Evolutionary conservation across 148 eudicot species (phyloP).

Genomic region (Chenopodium formosanum): DNA sequence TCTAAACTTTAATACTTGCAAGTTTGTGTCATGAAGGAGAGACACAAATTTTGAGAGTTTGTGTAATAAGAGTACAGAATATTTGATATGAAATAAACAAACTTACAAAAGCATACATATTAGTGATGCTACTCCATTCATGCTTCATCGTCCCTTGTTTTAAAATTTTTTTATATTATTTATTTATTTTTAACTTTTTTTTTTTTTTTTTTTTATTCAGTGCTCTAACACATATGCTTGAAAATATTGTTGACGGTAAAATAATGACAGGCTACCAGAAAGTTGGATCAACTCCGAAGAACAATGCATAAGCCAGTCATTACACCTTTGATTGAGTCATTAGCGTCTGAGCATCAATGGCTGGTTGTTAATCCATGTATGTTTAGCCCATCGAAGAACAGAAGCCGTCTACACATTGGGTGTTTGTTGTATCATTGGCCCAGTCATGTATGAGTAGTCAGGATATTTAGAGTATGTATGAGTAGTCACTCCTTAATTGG

Average conservation of each 20-base stretch:
- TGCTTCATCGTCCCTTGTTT: too few species aligned
- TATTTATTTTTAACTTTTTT: too few species aligned
- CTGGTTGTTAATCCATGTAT: neutral
- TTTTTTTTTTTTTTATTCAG: neutral
- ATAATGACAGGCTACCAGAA: neutral
- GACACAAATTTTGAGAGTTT: too few species aligned
- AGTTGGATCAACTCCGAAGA: neutral
- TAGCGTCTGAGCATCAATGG: neutral
- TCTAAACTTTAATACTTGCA: too few species aligned
- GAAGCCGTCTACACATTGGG: neutral
- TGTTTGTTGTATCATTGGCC: neutral
- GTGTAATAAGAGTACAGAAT: too few species aligned
- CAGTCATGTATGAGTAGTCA: neutral
- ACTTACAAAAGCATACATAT: too few species aligned
- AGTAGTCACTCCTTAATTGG: too few species aligned
- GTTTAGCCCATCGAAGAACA: neutral
- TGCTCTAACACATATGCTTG: neutral
- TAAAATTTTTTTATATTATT: too few species aligned
- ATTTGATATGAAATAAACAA: too few species aligned
- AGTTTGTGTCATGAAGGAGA: too few species aligned
- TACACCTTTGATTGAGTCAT: neutral
- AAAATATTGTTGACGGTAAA: neutral
- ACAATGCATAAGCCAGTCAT: neutral
- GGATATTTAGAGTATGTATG: too few species aligned
- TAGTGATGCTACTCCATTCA: too few species aligned